Base-by-base conservation (phyloP, 2,329 filamentous ascomycete genomes). In the Pyrenophora teres region DNA sequence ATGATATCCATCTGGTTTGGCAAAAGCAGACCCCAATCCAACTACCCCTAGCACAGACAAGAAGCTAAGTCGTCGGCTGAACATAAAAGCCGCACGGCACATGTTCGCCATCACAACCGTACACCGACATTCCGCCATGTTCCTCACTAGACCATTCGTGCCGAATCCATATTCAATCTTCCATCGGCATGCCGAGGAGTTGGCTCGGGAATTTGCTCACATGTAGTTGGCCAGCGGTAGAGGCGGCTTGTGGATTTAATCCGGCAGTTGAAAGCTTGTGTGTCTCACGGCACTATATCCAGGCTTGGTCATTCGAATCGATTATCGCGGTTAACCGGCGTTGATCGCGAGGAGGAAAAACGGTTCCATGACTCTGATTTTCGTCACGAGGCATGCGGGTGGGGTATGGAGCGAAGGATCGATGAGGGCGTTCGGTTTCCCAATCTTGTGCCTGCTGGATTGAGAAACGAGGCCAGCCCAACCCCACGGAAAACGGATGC, bases 81-180 rank as follows among this genome's bases (percentile, higher is more conserved):
- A 46, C 12, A 35, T 30, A 30, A 31, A 44, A 52, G 43, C 40
- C 49, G 38, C 53, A 49, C 51, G 46, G 44, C 45, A 49, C 21
- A 41, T 13, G 52, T 44, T 21, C 19, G 41, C 45, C 46, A 45
- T 50, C 30, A 40, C 21, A 39, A 36, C 40, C 36, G 33, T 46
- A 60, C 58, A 65, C 58, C 62, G 59, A 64, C 57, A 57, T 54
- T 62, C 47, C 56, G 59, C 52, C 52, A 54, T 54, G 27, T 49
- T 48, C 10, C 44, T 47, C 40, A 60, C 50, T 62, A 52, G 37
- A 42, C 35, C 25, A 25, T 18, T 38, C 27, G 36, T 48, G 25
- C 45, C 52, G 52, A 42, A 23, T 10, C n/a, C 19, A 23, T 10
- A 23, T 46, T 31, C 37, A 40, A 41, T 30, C 46, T 47, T 37